phyloP scores from a whole-genome alignment of 768 basidiomycete species.

The Tylopilus plumbeoviolaceoides region DNA sequence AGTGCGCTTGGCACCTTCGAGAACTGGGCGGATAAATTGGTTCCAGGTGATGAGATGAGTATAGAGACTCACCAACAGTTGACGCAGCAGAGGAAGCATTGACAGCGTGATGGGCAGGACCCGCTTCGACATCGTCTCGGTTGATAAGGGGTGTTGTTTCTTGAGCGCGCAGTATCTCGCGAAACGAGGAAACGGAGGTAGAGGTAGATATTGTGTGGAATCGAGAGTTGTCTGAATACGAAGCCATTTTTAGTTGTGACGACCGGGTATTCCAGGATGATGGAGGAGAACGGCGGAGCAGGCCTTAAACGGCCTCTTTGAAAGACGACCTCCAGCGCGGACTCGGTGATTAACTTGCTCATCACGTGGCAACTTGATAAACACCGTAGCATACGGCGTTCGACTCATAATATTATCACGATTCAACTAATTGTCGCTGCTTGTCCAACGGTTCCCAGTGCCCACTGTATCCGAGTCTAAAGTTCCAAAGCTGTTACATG shows the following conservation, averaged over 20 bases:
- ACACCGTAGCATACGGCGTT: not conserved
- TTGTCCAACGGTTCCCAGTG: too few relatives aligned
- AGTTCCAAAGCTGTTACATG: too few relatives aligned
- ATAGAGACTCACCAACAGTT: slow-evolving; percentile 13
- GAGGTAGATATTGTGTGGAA: slow-evolving; percentile 25
- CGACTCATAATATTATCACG: too few relatives aligned
- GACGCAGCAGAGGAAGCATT: slow-evolving; percentile 15
- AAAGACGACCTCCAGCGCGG: not conserved
- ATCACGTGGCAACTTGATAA: not conserved
- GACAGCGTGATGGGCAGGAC: slow-evolving; percentile 18
- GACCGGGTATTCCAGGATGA: not conserved
- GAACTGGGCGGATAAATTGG: not conserved
- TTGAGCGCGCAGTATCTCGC: slow-evolving; percentile 18
- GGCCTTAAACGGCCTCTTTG: not conserved
- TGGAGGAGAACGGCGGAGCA: not conserved
- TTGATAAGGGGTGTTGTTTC: slow-evolving; percentile 25
- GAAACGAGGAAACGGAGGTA: slow-evolving; percentile 26
- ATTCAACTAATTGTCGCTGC: too few relatives aligned
- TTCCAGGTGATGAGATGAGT: not conserved
- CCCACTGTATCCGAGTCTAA: too few relatives aligned
- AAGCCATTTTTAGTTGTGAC: slow-evolving; percentile 12
- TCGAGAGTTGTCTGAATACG: slow-evolving; percentile 4
- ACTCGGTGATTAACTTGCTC: not conserved
- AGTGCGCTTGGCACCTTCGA: slow-evolving; percentile 13
- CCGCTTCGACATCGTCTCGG: slow-evolving; percentile 26